phyloP scores from a whole-genome alignment of 1,139 yeast genomes.

The Lodderomyces parapsilosis region DNA sequence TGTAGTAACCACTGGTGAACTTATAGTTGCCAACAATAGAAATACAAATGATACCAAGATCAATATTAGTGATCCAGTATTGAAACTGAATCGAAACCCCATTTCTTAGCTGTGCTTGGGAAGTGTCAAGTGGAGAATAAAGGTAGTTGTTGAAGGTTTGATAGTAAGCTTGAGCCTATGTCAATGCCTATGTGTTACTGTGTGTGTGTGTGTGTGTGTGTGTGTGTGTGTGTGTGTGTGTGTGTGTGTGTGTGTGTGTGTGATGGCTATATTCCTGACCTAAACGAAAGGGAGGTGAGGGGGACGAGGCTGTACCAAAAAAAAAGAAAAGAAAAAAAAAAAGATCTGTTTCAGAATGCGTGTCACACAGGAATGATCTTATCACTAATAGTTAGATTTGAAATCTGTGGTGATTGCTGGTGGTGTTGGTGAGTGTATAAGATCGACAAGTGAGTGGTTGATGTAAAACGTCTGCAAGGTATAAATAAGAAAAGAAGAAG shows the following conservation, averaged over 20 bases:
- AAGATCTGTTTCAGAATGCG: no score
- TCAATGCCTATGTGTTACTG: neutral
- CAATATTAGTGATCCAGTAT: conserved; percentile 30
- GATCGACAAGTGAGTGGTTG: no score
- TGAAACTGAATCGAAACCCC: conserved; percentile 22
- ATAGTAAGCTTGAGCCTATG: neutral
- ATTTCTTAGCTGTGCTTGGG: conserved; percentile 2
- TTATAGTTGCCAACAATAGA: conserved; percentile 50
- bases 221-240: neutral
- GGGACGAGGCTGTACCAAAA: neutral
- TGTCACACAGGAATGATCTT: no score
- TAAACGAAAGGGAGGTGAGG: neutral
- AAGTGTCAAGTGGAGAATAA: neutral
- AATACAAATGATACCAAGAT: conserved; percentile 45
- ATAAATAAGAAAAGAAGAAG: no score
- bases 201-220: neutral
- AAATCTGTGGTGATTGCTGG: no score
- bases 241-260: neutral
- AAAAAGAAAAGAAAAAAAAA: no score
- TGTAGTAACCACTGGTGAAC: conserved; percentile 42
- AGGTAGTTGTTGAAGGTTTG: neutral
- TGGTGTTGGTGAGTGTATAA: no score
- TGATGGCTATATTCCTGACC: neutral
- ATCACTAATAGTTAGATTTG: no score
- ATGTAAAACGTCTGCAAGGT: no score